Conservation (phyloP, 371 early-diverging fungal genomes). For the Dentiscutata heterogama region DNA sequence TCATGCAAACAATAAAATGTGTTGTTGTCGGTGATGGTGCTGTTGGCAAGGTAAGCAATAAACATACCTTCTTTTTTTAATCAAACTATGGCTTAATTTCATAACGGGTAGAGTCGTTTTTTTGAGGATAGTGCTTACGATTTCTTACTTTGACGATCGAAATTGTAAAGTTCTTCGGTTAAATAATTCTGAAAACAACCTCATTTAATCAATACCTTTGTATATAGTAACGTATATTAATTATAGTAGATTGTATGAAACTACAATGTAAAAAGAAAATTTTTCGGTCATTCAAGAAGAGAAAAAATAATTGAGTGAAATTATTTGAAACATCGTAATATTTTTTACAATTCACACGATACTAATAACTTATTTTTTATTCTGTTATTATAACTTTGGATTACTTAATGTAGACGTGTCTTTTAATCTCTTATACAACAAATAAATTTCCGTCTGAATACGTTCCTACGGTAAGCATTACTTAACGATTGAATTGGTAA, state of each 20-base stretch:
- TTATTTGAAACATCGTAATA: too few species aligned
- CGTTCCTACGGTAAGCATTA: conserved; percentile 90
- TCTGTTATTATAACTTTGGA: not conserved
- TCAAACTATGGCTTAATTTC: not conserved
- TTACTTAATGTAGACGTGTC: conserved; percentile 79
- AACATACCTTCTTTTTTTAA: not conserved
- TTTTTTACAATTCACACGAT: not conserved
- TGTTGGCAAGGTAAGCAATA: conserved; percentile 88
- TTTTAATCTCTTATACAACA: conserved; percentile 97
- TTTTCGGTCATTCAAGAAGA: too few species aligned
- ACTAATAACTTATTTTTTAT: not conserved
- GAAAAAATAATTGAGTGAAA: too few species aligned
- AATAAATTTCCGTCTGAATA: conserved; percentile 99
- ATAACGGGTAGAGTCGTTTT: not conserved
- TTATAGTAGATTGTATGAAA: too few species aligned
- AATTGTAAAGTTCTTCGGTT: too few species aligned
- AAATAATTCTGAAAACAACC: too few species aligned
- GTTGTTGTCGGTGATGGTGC: conserved; percentile 99
- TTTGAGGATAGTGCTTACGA: too few species aligned
- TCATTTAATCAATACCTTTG: too few species aligned
- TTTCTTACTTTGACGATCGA: not conserved
- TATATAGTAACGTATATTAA: too few species aligned
- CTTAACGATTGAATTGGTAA: too few species aligned
- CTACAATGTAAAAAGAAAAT: too few species aligned
- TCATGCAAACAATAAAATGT: conserved; percentile 91